Percentiles rank a stretch among this genome's conserved stretches.
Conservation (phyloP, 306 rosid species). For the Neltuma alba region DNA sequence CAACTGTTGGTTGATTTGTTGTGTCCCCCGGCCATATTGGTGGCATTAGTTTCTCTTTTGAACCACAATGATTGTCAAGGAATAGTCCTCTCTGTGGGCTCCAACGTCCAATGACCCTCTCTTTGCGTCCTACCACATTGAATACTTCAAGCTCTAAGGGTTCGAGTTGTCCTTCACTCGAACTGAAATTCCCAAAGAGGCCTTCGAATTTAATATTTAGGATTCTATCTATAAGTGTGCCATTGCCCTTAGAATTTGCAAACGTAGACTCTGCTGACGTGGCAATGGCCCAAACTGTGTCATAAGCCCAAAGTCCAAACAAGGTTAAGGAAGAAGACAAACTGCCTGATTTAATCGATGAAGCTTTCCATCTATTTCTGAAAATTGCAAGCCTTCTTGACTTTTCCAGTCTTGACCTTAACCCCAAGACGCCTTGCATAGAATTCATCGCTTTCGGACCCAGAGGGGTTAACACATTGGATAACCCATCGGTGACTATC, state of each 20-base stretch:
- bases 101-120: conserved; percentile 49
- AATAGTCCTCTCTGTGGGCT: not conserved
- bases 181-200: conserved; percentile 38
- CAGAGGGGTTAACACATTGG: conserved; percentile 27
- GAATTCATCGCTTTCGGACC: conserved; percentile 16
- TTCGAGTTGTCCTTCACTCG: conserved; percentile 33
- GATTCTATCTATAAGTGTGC: conserved; percentile 5
- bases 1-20: conserved; percentile 24
- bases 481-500: conserved; percentile 36
- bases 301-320: conserved; percentile 52
- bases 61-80: not conserved
- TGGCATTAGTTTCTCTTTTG: conserved; percentile 12
- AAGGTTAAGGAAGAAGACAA: not conserved
- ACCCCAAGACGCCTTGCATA: conserved; percentile 55
- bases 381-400: conserved; percentile 28
- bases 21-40: conserved; percentile 51
- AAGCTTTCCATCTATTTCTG: conserved; percentile 16
- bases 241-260: not conserved
- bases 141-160: conserved; percentile 39
- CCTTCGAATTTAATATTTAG: conserved; percentile 23
- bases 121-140: conserved; percentile 39
- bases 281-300: conserved; percentile 41
- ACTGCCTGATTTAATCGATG: not conserved
- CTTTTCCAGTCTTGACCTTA: conserved; percentile 30
- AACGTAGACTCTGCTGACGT: conserved; percentile 23